Evolutionary conservation across 495 filamentous ascomycete species (phyloP).

Genomic region (Aspergillus wentii): DNA sequence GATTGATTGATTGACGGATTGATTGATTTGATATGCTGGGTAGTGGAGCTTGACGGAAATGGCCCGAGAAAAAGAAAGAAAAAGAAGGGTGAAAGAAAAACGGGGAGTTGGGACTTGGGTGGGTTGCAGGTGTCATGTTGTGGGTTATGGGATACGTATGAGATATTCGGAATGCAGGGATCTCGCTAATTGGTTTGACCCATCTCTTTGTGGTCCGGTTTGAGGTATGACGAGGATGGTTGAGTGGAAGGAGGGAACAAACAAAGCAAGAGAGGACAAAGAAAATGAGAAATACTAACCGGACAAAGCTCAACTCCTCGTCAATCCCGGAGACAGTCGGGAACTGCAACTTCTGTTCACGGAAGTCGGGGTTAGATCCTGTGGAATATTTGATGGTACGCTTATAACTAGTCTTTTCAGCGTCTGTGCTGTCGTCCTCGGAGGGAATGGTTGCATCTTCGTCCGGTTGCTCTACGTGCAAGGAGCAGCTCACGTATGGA

Average conservation of each 20-base stretch:
- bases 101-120: too few species aligned
- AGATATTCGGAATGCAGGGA: too few species aligned
- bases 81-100: slow-evolving; percentile 6
- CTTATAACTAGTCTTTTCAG: slow-evolving; percentile 61
- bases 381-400: slow-evolving; percentile 56
- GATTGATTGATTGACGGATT: not conserved
- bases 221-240: not conserved
- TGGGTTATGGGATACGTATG: too few species aligned
- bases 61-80: not conserved
- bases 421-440: slow-evolving; percentile 38
- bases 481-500: slow-evolving; percentile 75
- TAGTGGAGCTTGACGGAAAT: too few species aligned
- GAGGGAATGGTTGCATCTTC: slow-evolving; percentile 10
- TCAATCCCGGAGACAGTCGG: slow-evolving; percentile 58
- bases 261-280: too few species aligned
- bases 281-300: too few species aligned
- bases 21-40: too few species aligned
- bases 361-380: slow-evolving; percentile 67
- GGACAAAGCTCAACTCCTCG: slow-evolving; percentile 74
- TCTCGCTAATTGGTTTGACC: too few species aligned
- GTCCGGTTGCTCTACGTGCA: slow-evolving; percentile 67
- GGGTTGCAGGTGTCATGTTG: too few species aligned
- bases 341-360: slow-evolving; percentile 58
- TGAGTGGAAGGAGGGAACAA: slow-evolving; percentile 1
- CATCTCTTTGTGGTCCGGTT: too few species aligned